Base-by-base conservation (phyloP, 2,329 filamentous ascomycete species). In the Didymella sp. region DNA sequence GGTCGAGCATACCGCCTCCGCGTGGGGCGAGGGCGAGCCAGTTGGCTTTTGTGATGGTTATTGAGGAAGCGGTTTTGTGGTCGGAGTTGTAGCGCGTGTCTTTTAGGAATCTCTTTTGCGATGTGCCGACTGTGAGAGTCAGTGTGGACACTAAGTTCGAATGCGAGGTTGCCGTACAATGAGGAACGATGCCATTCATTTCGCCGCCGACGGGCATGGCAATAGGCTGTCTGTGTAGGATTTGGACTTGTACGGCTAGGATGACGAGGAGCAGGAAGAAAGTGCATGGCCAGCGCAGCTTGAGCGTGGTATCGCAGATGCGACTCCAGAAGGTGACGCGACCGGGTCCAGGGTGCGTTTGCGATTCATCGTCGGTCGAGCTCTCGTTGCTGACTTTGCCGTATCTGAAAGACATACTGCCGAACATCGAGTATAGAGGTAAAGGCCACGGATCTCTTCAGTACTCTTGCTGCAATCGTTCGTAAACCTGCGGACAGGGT, bases 1-100 rank as follows among this genome's bases (percentile, higher is more conserved):
- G 27, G n/a, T 66, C 24, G 21, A 66, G 8, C 52, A 67, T 66
- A 42, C 64, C 64, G 45, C 50, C 60, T 24, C 64, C 64, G 12
- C 48, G 59, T 53, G 54, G 37, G 7, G 41, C 46, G 24, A 46
- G 53, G 15, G 54, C 42, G 17, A 31, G 35, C 60, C 59, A 64
- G n/a, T 55, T 19, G 4, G 33, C 27, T 22, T 61, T 63, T 25
- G 63, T 64, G n/a, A 37, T 41, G 27, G 52, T 58, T 12, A 63
- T 47, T 1, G 63, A 64, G 17, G 38, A 12, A 2, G 27, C 12
- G 8, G 65, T 66, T 13, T 27, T 53, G 51, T 68, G 63, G 47
- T 68, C 65, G 2, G 63, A 68, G 12, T 35, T 44, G 28, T 61
- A 67, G 46, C 59, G 54, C 4, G 33, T 21, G 31, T 67, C 61